These are phyloP conservation scores for Chlamydomonas incerta DNA, from an alignment of 139 green algal species.

Conservation along the genomic window DNA sequence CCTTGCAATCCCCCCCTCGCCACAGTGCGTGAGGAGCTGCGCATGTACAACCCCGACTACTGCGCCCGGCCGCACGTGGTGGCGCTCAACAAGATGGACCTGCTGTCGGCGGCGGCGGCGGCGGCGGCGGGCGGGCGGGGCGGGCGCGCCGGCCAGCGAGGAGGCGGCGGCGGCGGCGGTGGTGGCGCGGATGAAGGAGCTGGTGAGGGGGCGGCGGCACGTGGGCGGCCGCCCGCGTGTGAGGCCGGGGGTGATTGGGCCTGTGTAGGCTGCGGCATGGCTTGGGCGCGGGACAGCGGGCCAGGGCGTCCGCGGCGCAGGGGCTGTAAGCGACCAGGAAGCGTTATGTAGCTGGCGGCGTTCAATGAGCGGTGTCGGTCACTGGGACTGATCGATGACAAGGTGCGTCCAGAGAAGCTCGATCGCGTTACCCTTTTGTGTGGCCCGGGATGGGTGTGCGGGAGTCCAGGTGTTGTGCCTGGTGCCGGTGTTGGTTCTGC, in stretches of 20 bases:
- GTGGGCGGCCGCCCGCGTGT: too few relatives aligned
- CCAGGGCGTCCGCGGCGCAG: neutral
- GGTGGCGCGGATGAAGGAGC: constrained; percentile 8
- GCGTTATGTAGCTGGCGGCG: neutral
- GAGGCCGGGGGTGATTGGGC: too few relatives aligned
- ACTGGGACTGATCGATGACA: constrained; percentile 15
- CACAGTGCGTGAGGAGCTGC: constrained; percentile 80
- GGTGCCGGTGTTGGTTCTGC: too few relatives aligned
- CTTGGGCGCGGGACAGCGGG: too few relatives aligned
- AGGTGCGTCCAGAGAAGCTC: too few relatives aligned
- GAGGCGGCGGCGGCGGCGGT: neutral
- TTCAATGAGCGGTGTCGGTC: neutral
- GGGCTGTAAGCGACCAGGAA: neutral
- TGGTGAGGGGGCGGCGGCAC: too few relatives aligned
- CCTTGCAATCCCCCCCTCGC: too few relatives aligned
- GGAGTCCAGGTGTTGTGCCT: too few relatives aligned
- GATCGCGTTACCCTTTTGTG: too few relatives aligned
- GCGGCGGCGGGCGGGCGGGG: neutral
- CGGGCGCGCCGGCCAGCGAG: too few relatives aligned
- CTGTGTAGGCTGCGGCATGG: too few relatives aligned
- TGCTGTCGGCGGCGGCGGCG: constrained; percentile 30
- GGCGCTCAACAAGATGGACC: constrained; percentile 92
- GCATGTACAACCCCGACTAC: constrained; percentile 95
- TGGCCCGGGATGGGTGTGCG: too few relatives aligned
- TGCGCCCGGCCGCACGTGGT: constrained; percentile 77